A percentile compares a stretch with the other conserved stretches of the same genome.
Evolutionary conservation across 805 yeast species (phyloP).

Genomic region (Gaillardinia entomophila): DNA sequence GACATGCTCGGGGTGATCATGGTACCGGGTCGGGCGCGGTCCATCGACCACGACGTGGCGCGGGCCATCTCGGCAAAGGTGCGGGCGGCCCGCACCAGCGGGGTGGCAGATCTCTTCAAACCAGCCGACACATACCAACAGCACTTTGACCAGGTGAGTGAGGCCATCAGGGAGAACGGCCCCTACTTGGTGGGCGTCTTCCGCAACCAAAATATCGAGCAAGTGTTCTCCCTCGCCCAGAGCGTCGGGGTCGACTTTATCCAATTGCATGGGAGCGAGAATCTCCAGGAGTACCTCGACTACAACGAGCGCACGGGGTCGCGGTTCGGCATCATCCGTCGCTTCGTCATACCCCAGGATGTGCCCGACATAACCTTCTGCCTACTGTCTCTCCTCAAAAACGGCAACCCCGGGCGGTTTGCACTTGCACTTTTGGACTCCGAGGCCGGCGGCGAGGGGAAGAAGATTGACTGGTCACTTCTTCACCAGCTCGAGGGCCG

Average conservation of each 20-base stretch:
- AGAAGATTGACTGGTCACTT: conserved; percentile 62
- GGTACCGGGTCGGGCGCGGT: conserved; percentile 77
- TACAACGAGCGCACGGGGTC: conserved; percentile 26
- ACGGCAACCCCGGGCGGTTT: conserved; percentile 26
- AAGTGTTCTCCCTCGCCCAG: conserved; percentile 41
- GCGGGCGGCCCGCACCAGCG: conserved; percentile 12
- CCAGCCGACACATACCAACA: conserved; percentile 9
- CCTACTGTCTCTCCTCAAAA: conserved; percentile 7
- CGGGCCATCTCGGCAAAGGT: conserved; percentile 22
- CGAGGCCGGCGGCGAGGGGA: conserved; percentile 90
- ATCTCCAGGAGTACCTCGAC: conserved; percentile 46
- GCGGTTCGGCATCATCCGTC: conserved; percentile 59
- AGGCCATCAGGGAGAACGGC: conserved; percentile 35
- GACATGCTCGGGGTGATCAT: conserved; percentile 77
- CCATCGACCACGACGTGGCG: conserved; percentile 41
- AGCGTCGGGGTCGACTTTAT: conserved; percentile 64
- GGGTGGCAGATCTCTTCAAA: conserved; percentile 11
- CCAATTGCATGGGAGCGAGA: conserved; percentile 74
- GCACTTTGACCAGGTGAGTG: conserved; percentile 25
- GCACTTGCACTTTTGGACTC: conserved; percentile 70
- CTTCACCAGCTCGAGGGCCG: conserved; percentile 20
- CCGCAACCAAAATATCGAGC: conserved; percentile 68
- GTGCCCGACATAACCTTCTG: conserved; percentile 25
- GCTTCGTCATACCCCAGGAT: conserved; percentile 60
- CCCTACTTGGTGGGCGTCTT: conserved; percentile 87